Conservation (phyloP, 345 rosid genomes). For the Mangifera indica region DNA sequence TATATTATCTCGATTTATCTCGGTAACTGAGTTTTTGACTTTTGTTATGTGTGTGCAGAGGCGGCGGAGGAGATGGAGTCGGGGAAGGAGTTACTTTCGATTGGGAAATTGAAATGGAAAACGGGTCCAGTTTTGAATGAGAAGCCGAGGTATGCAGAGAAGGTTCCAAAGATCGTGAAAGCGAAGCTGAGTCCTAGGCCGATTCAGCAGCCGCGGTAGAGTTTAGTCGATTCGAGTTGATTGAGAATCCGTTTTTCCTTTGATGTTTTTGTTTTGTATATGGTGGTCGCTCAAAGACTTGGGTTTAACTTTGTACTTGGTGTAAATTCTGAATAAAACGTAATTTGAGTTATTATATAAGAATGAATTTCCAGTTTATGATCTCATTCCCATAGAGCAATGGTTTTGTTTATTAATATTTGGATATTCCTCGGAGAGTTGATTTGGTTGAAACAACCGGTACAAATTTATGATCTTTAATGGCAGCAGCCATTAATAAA, state of each 20-base stretch:
- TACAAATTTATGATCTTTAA: too few relatives aligned
- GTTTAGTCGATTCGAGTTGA: neutral
- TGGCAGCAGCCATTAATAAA: too few relatives aligned
- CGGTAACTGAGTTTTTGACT: neutral
- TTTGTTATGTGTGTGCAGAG: slow-evolving; percentile 19
- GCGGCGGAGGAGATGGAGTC: slow-evolving; percentile 20
- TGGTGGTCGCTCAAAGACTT: neutral
- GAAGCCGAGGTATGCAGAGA: slow-evolving; percentile 40
- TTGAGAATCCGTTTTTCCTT: neutral
- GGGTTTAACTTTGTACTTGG: neutral
- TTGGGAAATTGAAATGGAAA: slow-evolving; percentile 40
- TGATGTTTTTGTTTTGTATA: neutral
- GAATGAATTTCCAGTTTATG: too few relatives aligned
- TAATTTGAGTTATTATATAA: neutral
- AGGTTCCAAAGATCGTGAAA: slow-evolving; percentile 52
- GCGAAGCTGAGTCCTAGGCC: slow-evolving; percentile 55
- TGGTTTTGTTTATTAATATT: too few relatives aligned
- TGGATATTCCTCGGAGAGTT: too few relatives aligned
- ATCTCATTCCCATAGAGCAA: too few relatives aligned
- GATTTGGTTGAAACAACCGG: too few relatives aligned
- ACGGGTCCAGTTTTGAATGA: slow-evolving; percentile 26
- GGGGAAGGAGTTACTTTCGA: slow-evolving; percentile 35
- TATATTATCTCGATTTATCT: neutral
- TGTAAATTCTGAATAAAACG: neutral
- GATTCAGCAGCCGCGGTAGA: slow-evolving; percentile 65